Base-by-base conservation (phyloP, 2,329 filamentous ascomycete genomes). In the Stagonosporopsis chrysanthemi region DNA sequence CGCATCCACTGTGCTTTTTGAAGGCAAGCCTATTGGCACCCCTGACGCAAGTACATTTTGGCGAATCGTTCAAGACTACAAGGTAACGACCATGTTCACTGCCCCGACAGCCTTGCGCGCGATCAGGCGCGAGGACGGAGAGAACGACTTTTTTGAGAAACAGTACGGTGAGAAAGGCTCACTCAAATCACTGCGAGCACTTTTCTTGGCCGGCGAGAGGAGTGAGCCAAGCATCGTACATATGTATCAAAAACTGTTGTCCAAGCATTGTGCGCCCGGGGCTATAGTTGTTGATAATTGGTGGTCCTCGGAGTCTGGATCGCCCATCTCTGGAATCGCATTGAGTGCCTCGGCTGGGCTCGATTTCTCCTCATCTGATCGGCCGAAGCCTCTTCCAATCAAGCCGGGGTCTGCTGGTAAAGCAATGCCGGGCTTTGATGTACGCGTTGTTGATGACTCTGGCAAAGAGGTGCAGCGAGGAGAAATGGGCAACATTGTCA, bases 21-120 rank as follows among this genome's bases (percentile, higher is more conserved):
- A 97, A 78, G 94, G 93, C n/a, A 97, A 97, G 65, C 93, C 93
- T 0, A 83, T 97, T 12, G 92, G 92, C 4, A 97, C 92, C 0
- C 93, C 93, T 0, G 88, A 97, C 67, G 90, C 92, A 0, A 89
- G 91, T 6, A 89, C 90, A 0, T 95, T 97, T 73, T 98, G 93
- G 93, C 83, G 92, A 2, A 86, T 97, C 17, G 54, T 96, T 4
- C 88, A 92, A 63, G 90, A 96, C 67, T 89, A 97, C 80, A 88
- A 88, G 68, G 92, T 96, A 52, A 96, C 91, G 60, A 85, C 86
- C 6, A 74, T 76, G 66, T 96, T 91, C 73, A 97, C 93, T 0
- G 94, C 93, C 0, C 93, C 93, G 0, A 97, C 86, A 1, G 93
- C 94, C 1, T 82, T 98, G 31, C 85, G 93, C 29, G 93, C 93